Evolutionary conservation across 345 rosid genomes (phyloP), one percentile per base, ranked within the genome.

Genomic region (Eucalyptus regnans): DNA sequence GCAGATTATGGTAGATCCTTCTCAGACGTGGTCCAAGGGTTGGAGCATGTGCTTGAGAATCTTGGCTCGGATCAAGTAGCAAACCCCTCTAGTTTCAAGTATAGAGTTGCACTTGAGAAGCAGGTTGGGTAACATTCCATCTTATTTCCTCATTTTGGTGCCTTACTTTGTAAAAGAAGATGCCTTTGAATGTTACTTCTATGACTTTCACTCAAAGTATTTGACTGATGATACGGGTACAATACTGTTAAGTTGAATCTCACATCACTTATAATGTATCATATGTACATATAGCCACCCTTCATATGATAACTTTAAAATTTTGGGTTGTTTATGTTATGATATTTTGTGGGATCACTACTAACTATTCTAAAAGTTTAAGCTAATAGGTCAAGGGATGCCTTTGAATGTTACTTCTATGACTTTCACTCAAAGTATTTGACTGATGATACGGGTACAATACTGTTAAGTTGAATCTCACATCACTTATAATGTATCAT

Each of bases 1-100:
- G 91, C 95, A 96, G 99, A 93, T 90, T 97, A 96, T 89, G 98
- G 98, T 88, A 93, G 92, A 92, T 96, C 97, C 89, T 97, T 96
- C 93, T 90, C 96, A 50, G 98, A 96, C 92, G 95, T 97, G 87
- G 93, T 97, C 90, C 96, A 96, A 92, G 99, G 98, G 81, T 89
- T 97, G 91, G 95, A 92, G 89, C 96, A 95, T 93, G 91, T 95
- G 48, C 91, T 95, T 86, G 98, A 96, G 93, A 95, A 94, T 92
- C 93, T 96, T 33, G 90, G 94, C 90, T 94, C 97, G 25, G 94
- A 94, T 91, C 92, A 93, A 91, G 92, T 93, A 89, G 91, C 93
- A 52, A 92, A 90, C 43, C 97, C 98, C 76, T 91, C 98, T 88
- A 93, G 93, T 94, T 95, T 95, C 94, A 95, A 94, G 90, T 97